phyloP scores from a whole-genome alignment of 2,329 filamentous ascomycete species.

The Fusarium fracticaudum region DNA sequence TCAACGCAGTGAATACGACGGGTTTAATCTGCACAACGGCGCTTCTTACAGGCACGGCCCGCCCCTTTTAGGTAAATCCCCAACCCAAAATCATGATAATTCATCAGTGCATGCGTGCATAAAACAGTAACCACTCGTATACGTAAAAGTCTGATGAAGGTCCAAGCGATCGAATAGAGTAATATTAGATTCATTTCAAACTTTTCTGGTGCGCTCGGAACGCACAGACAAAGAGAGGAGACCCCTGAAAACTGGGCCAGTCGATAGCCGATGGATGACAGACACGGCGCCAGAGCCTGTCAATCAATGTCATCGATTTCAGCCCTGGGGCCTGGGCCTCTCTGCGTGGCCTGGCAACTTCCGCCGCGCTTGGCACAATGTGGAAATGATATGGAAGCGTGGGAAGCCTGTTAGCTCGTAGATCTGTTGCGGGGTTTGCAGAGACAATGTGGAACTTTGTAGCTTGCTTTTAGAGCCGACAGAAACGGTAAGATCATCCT shows the following conservation, averaged over 20 bases:
- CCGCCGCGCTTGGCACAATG: conserved; percentile 14
- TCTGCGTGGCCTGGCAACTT: not conserved
- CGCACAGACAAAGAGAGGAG: not conserved
- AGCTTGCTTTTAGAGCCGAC: not conserved
- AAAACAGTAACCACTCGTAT: not conserved
- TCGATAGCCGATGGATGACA: conserved; percentile 10
- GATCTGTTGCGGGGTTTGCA: conserved; percentile 24
- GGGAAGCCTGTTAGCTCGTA: conserved; percentile 16
- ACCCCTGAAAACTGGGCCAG: not conserved
- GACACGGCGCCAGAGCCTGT: conserved; percentile 2
- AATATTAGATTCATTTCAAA: not conserved
- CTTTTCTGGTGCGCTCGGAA: not conserved
- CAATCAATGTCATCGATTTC: conserved; percentile 5
- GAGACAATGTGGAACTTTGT: conserved; percentile 26
- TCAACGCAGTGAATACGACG: conserved; percentile 2
- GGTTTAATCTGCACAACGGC: not conserved
- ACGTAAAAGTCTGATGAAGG: not conserved
- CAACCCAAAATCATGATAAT: conserved; percentile 4
- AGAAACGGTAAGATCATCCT: conserved; percentile 20
- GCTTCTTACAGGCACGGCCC: conserved; percentile 6
- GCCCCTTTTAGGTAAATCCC: not conserved
- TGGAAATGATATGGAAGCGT: conserved; percentile 7
- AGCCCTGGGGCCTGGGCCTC: conserved; percentile 2
- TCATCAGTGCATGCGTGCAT: not conserved
- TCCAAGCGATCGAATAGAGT: not conserved